phyloP scores from a whole-genome alignment of 345 rosid genomes.

The Cardiospermum halicacabum region DNA sequence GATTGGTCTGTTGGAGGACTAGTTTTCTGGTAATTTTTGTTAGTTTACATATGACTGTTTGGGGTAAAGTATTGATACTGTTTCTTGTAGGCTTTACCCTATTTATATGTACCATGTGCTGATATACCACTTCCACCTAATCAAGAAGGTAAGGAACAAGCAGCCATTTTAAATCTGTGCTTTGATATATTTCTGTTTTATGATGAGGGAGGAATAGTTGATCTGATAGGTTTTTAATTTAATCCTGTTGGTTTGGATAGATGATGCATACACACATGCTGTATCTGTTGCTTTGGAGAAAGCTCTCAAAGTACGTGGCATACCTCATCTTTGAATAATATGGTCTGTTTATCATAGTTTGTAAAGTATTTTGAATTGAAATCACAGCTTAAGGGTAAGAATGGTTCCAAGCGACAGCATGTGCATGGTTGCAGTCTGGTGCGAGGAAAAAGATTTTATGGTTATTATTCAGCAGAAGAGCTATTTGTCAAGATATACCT shows the following conservation, averaged over 20 bases:
- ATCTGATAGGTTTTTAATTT: not conserved
- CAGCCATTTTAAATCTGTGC: not conserved
- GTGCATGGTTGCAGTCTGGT: conserved; percentile 82
- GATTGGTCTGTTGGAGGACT: not conserved
- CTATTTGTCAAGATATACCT: conserved; percentile 82
- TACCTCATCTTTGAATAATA: conserved; percentile 8
- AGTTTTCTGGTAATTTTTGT: not conserved
- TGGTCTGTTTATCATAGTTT: conserved; percentile 12
- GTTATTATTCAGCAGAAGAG: conserved; percentile 79
- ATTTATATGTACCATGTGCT: conserved; percentile 70
- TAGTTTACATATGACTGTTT: not conserved
- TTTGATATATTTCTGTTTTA: not conserved
- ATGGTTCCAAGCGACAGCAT: conserved; percentile 71
- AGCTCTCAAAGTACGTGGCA: conserved; percentile 62
- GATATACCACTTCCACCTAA: conserved; percentile 42
- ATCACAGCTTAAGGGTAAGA: conserved; percentile 61
- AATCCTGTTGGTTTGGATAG: conserved; percentile 35
- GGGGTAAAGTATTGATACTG: not conserved
- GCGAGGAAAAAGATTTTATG: conserved; percentile 81
- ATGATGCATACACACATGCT: conserved; percentile 39
- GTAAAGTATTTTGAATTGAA: conserved; percentile 17
- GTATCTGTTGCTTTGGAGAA: conserved; percentile 69
- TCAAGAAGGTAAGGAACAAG: conserved; percentile 43
- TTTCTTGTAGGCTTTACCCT: conserved; percentile 73
- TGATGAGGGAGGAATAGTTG: not conserved